Evolutionary conservation across 441 rosid genomes (phyloP).

Genomic region (Theobroma grandiflorum): DNA sequence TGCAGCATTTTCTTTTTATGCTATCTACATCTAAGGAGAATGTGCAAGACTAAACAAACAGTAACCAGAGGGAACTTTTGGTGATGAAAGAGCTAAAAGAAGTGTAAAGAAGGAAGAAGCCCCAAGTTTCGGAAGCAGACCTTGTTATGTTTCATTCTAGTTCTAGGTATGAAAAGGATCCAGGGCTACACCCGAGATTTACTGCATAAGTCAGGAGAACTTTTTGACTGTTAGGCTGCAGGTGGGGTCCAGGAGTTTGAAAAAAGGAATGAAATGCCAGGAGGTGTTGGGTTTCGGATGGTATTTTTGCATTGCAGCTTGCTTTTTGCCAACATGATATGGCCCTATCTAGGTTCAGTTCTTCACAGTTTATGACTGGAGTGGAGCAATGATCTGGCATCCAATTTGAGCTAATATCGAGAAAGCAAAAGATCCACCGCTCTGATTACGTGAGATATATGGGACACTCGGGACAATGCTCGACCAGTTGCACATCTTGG

Average conservation of each 20-base stretch:
- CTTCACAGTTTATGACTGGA: neutral
- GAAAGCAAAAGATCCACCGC: neutral
- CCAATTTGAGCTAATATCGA: neutral
- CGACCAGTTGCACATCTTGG: neutral
- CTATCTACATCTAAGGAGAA: neutral
- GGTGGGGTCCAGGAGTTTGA: slow-evolving; percentile 47
- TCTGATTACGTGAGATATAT: neutral
- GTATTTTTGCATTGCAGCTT: neutral
- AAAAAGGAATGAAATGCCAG: slow-evolving; percentile 7
- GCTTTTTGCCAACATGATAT: neutral
- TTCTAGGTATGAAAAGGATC: neutral
- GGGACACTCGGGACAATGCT: neutral
- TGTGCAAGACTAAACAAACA: neutral
- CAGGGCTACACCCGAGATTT: slow-evolving; percentile 31
- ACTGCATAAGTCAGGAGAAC: slow-evolving; percentile 25
- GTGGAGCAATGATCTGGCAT: slow-evolving; percentile 2
- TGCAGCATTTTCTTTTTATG: neutral
- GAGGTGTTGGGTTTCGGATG: neutral
- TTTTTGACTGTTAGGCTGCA: slow-evolving; percentile 44
- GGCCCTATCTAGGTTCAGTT: neutral
- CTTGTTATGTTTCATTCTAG: neutral
- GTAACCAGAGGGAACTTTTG: neutral
- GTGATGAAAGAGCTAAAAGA: neutral
- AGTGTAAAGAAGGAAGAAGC: neutral
- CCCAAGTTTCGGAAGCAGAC: neutral